These are phyloP conservation scores for Suzukiozyma palmioleophila DNA, from an alignment of 1,139 yeast species.

Conservation along the genomic window DNA sequence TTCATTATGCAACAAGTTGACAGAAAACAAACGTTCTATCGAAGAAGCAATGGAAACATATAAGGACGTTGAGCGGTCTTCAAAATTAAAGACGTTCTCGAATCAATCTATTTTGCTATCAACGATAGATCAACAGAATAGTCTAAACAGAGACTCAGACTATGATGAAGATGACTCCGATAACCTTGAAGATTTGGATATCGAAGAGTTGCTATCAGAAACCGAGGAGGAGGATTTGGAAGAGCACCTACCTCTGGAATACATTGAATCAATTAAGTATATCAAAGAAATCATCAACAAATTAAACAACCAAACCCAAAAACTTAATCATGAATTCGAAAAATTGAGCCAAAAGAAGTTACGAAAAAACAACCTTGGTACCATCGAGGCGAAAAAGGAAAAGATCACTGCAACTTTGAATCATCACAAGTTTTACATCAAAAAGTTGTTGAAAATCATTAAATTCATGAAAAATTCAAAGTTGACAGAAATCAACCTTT, in stretches of 20 bases:
- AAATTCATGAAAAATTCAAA: conserved; percentile 27
- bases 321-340: conserved; percentile 33
- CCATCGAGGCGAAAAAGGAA: conserved; percentile 40
- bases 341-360: conserved; percentile 37
- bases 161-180: conserved; percentile 10
- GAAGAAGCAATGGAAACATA: conserved; percentile 50
- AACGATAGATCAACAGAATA: conserved; percentile 29
- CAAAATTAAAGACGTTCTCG: conserved; percentile 44
- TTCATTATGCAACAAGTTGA: conserved; percentile 23
- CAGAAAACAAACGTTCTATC: conserved; percentile 38
- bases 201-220: conserved; percentile 11
- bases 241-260: conserved; percentile 30
- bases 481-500: conserved; percentile 29
- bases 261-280: conserved; percentile 30
- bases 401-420: conserved; percentile 35
- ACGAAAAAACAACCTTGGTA: conserved; percentile 34
- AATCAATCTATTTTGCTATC: conserved; percentile 47
- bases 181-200: conserved; percentile 10
- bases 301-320: conserved; percentile 32
- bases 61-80: conserved; percentile 43
- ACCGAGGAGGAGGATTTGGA: conserved; percentile 10
- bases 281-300: conserved; percentile 28
- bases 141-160: conserved; percentile 10
- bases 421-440: conserved; percentile 37
- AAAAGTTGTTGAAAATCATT: conserved; percentile 31